Base-by-base conservation (phyloP, 306 rosid genomes). In the Bauhinia variegata region DNA sequence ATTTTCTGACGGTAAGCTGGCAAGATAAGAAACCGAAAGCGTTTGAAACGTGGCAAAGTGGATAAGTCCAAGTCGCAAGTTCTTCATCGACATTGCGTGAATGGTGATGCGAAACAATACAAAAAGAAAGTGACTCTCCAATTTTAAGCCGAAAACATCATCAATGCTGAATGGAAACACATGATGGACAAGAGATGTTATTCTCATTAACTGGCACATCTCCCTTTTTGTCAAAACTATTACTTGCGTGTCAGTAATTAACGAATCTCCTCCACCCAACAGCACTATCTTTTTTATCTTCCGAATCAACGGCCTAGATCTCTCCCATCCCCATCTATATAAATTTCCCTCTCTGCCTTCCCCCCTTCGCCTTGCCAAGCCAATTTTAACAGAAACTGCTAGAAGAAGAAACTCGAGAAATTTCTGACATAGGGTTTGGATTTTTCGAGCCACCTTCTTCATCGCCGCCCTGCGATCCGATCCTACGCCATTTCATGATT, bases 231-330 rank as follows among this genome's bases (percentile, higher is more conserved):
- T 23, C 28, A 23, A 23, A 23, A 23, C 1, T 23, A 23, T 23
- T 23, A 23, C 33, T 28, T 67, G 42, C 72, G 72, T 54, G 72
- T 67, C 72, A 54, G 44, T 61, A 11, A 9, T 2, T 11, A 18
- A 41, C 65, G 51, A 11, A 11, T 51, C 60, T 13, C 10, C 17
- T 51, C 36, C 50, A 28, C 60, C 50, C 5, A 54, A 53, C 42
- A 2, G 38, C 23, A 19, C 32, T 6, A n/a, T 41, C 62, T 56
- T 3, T 52, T 31, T 19, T 4, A 36, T 34, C 8, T 9, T 8
- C 23, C 2, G 1, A 11, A 34, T n/a, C 31, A 54, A 67, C 62
- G 62, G 53, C 18, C 12, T 12, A 6, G 54, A 68, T 68, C 12
- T 55, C 73, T 16, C 11, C 12, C 23, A 12, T 34, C 5, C 2